phyloP scores from a whole-genome alignment of 1,139 yeast species.

The Scheffersomyces illinoinensis region DNA sequence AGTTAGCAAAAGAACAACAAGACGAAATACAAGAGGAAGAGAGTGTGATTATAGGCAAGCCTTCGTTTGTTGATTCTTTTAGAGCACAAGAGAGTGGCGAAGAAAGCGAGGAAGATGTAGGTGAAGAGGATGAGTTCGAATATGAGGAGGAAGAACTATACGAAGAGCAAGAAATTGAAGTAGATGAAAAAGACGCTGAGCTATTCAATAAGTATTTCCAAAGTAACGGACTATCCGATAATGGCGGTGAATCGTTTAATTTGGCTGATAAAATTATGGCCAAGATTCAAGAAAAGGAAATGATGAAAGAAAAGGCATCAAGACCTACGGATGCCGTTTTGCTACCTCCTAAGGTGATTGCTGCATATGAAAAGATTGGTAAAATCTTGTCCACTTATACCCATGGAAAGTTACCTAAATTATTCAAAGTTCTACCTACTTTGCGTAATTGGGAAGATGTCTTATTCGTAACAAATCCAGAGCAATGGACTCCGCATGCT shows the following conservation, averaged over 20 bases:
- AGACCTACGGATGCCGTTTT: constrained; percentile 58
- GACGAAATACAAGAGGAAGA: constrained; percentile 79
- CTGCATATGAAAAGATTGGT: constrained; percentile 91
- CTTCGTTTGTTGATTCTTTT: constrained; percentile 25
- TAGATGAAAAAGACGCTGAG: constrained; percentile 70
- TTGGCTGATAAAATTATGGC: constrained; percentile 92
- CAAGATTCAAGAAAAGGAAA: constrained; percentile 75
- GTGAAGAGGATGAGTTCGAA: constrained; percentile 51
- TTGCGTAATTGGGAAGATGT: constrained; percentile 95
- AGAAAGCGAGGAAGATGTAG: constrained; percentile 37
- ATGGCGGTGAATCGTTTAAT: constrained; percentile 53
- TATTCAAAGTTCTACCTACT: constrained; percentile 92
- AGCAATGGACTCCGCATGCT: constrained; percentile 95
- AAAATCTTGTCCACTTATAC: constrained; percentile 86
- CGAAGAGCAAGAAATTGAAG: constrained; percentile 58
- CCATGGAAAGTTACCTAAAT: constrained; percentile 92
- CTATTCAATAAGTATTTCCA: constrained; percentile 68
- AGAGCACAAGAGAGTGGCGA: constrained; percentile 25
- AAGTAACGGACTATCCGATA: constrained; percentile 18
- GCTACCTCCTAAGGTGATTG: constrained; percentile 93
- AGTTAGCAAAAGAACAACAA: constrained; percentile 89
- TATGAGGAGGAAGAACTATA: constrained; percentile 44
- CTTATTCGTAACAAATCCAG: constrained; percentile 88
- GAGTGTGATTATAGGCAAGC: constrained; percentile 16
- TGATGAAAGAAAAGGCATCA: constrained; percentile 34